Percentiles rank a stretch among this genome's conserved stretches.
Conservation (phyloP, 2,329 filamentous ascomycete genomes). For the Hymenoscyphus fraxineus region DNA sequence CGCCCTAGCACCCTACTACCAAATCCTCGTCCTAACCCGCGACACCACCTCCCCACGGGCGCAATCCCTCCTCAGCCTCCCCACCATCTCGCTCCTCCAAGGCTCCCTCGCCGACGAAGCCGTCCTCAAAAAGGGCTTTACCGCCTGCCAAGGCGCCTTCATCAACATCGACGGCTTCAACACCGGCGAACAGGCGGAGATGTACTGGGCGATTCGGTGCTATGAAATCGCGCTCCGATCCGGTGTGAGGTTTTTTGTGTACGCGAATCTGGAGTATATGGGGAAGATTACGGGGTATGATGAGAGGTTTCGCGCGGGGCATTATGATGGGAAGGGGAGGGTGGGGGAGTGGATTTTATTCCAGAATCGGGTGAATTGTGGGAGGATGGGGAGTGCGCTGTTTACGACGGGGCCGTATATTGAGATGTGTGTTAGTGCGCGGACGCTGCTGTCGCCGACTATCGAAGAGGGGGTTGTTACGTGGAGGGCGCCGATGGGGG, state of each 20-base stretch:
- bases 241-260: slow-evolving; percentile 43
- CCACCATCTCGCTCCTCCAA: slow-evolving; percentile 44
- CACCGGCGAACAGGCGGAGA: slow-evolving; percentile 49
- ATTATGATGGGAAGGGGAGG: slow-evolving; percentile 47
- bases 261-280: slow-evolving; percentile 47
- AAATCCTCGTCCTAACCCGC: slow-evolving; percentile 46
- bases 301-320: slow-evolving; percentile 43
- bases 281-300: slow-evolving; percentile 47
- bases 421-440: slow-evolving; percentile 40
- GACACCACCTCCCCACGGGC: slow-evolving; percentile 41
- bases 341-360: slow-evolving; percentile 43
- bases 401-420: slow-evolving; percentile 46
- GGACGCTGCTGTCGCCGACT: slow-evolving; percentile 40
- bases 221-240: slow-evolving; percentile 43
- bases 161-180: slow-evolving; percentile 54
- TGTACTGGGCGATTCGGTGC: slow-evolving; percentile 44
- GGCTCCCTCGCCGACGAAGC: slow-evolving; percentile 47
- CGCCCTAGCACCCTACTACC: slow-evolving; percentile 42
- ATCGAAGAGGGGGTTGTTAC: slow-evolving; percentile 41
- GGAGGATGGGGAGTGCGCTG: slow-evolving; percentile 37
- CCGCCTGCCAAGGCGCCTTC: slow-evolving; percentile 46
- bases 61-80: slow-evolving; percentile 40
- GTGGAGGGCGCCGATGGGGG: slow-evolving; percentile 41
- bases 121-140: slow-evolving; percentile 42
- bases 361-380: slow-evolving; percentile 38